Conservation (phyloP, 306 rosid species). For the Vigna radiata region DNA sequence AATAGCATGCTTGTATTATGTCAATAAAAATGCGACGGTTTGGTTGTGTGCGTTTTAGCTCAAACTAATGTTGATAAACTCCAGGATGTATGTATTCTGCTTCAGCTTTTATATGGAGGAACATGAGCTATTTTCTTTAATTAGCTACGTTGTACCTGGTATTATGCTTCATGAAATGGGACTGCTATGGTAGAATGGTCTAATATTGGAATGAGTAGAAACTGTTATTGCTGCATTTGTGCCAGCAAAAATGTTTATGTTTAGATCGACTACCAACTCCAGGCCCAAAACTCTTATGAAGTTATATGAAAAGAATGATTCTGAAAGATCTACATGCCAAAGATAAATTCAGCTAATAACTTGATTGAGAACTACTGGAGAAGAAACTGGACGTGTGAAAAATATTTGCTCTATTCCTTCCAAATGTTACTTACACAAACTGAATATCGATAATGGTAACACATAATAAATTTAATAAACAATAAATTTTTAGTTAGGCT, state of each 20-base stretch:
- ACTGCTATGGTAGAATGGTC: constrained; percentile 17
- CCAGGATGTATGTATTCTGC: constrained; percentile 32
- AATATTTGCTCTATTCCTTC: too few species aligned
- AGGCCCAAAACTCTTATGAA: too few species aligned
- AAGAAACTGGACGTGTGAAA: too few species aligned
- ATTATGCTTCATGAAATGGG: constrained; percentile 27
- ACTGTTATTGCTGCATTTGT: constrained; percentile 7
- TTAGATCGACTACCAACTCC: too few species aligned
- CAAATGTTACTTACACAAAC: too few species aligned
- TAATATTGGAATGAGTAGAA: constrained; percentile 13
- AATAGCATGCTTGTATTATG: background rate
- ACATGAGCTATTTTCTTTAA: background rate
- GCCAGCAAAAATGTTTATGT: background rate
- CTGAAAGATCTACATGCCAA: too few species aligned
- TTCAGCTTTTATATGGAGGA: background rate
- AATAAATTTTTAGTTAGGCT: too few species aligned
- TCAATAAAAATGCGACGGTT: constrained; percentile 13
- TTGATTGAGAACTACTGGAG: too few species aligned
- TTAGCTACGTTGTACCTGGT: background rate
- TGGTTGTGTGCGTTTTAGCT: constrained; percentile 7
- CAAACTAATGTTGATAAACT: constrained; percentile 20
- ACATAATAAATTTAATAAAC: too few species aligned
- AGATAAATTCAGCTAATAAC: too few species aligned
- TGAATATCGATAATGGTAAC: too few species aligned
- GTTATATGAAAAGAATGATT: too few species aligned